phyloP scores from a whole-genome alignment of 1,284 basidiomycete species.

The Leccinum fallax region DNA sequence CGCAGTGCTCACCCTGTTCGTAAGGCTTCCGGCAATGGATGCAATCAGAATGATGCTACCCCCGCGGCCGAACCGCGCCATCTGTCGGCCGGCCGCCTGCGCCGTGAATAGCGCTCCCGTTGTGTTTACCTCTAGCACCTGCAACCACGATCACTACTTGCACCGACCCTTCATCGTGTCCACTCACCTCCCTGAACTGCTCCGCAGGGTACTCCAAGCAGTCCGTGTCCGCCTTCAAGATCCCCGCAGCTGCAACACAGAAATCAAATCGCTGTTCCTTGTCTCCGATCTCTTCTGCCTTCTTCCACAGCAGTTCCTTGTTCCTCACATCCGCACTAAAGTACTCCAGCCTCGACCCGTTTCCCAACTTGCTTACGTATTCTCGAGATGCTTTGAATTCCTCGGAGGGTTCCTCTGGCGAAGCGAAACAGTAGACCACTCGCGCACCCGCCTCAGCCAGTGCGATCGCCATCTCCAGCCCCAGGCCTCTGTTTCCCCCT shows the following conservation, averaged over 20 bases:
- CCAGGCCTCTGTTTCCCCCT: slow-evolving; percentile 79
- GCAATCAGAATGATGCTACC: slow-evolving; percentile 82
- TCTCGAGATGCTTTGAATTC: slow-evolving; percentile 65
- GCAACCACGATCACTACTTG: background rate
- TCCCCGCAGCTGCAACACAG: slow-evolving; percentile 1
- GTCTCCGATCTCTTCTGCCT: slow-evolving; percentile 58
- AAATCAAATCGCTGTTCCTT: slow-evolving; percentile 1
- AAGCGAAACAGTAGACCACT: slow-evolving; percentile 76
- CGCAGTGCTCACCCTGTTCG: slow-evolving; percentile 61
- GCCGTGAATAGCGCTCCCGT: slow-evolving; percentile 56
- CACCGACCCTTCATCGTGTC: no score
- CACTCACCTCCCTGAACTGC: slow-evolving; percentile 66
- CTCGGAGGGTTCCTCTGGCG: slow-evolving; percentile 62
- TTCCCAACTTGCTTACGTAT: slow-evolving; percentile 52
- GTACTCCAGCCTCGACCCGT: slow-evolving; percentile 63
- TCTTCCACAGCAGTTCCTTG: slow-evolving; percentile 58
- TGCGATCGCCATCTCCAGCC: slow-evolving; percentile 80
- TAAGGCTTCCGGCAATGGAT: slow-evolving; percentile 85
- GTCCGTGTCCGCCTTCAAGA: slow-evolving; percentile 54
- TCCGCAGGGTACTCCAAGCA: slow-evolving; percentile 72
- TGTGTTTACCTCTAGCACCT: slow-evolving; percentile 77
- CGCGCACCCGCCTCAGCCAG: slow-evolving; percentile 78
- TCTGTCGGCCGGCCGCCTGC: slow-evolving; percentile 68
- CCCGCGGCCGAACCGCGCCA: slow-evolving; percentile 68
- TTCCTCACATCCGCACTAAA: slow-evolving; percentile 64